Conservation (phyloP, 2,329 filamentous ascomycete genomes). For the Canariomyces notabilis region DNA sequence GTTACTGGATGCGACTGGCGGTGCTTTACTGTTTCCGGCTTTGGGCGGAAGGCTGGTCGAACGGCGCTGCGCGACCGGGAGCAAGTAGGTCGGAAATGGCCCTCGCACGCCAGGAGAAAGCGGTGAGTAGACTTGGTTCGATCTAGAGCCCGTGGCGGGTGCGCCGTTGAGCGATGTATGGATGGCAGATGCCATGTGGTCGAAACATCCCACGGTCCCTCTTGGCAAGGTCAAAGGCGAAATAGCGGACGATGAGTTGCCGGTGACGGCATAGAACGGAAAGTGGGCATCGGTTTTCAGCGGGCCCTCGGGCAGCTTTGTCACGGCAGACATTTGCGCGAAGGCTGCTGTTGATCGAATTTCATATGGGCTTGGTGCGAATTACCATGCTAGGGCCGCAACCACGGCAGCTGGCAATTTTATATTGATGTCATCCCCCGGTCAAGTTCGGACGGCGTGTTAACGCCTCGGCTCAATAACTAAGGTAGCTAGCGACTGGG, state of each 20-base stretch:
- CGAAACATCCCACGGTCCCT: conserved; percentile 36
- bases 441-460: not conserved
- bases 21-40: not conserved
- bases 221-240: conserved; percentile 38
- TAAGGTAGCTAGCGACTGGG: not conserved
- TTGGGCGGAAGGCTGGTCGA: conserved; percentile 31
- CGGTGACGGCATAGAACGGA: conserved; percentile 25
- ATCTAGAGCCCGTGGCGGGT: not conserved
- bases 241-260: conserved; percentile 33
- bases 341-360: not conserved
- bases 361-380: not conserved
- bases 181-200: conserved; percentile 26
- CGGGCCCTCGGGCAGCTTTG: conserved; percentile 36
- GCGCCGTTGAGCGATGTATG: conserved; percentile 19
- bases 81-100: conserved; percentile 26
- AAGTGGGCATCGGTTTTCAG: conserved; percentile 31
- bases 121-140: conserved; percentile 21
- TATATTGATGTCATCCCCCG: not conserved
- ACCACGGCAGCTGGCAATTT: not conserved
- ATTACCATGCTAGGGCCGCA: conserved; percentile 1
- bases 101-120: conserved; percentile 24
- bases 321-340: conserved; percentile 30
- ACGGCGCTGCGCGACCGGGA: conserved; percentile 27
- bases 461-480: not conserved
- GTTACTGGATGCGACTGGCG: not conserved